phyloP scores from a whole-genome alignment of 139 green algal genomes.

The Axilococcus clingmanii region DNA sequence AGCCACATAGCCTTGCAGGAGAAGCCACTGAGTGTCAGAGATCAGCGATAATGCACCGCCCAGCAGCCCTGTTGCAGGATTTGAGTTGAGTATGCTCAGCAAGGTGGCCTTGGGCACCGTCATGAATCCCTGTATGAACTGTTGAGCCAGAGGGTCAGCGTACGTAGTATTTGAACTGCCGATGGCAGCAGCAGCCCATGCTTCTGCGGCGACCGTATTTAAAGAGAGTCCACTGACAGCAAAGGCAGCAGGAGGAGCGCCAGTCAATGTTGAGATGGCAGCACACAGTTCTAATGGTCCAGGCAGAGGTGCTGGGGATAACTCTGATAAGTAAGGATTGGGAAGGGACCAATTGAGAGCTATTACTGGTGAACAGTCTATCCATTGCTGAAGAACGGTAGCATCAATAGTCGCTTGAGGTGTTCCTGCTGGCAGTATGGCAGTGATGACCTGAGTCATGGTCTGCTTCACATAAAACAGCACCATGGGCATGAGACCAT shows the following conservation, averaged over 20 bases:
- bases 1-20: constrained; percentile 20
- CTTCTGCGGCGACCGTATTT: neutral
- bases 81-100: neutral
- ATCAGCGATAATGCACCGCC: constrained; percentile 5
- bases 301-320: neutral
- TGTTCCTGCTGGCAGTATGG: neutral
- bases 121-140: constrained; percentile 15
- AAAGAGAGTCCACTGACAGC: neutral
- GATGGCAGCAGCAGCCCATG: neutral
- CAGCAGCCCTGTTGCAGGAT: neutral
- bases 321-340: constrained; percentile 11
- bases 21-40: neutral
- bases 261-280: constrained; percentile 2
- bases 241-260: neutral
- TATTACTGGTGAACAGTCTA: neutral
- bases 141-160: constrained; percentile 5
- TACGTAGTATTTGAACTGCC: neutral
- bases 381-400: constrained; percentile 4
- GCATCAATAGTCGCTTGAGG: neutral
- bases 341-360: constrained; percentile 1
- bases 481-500: constrained; percentile 2
- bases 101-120: neutral
- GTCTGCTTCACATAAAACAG: neutral
- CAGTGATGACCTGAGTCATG: neutral
- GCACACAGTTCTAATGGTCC: constrained; percentile 8